These are phyloP conservation scores for Russula vinacea DNA, from an alignment of 768 basidiomycete species.

Conservation along the genomic window DNA sequence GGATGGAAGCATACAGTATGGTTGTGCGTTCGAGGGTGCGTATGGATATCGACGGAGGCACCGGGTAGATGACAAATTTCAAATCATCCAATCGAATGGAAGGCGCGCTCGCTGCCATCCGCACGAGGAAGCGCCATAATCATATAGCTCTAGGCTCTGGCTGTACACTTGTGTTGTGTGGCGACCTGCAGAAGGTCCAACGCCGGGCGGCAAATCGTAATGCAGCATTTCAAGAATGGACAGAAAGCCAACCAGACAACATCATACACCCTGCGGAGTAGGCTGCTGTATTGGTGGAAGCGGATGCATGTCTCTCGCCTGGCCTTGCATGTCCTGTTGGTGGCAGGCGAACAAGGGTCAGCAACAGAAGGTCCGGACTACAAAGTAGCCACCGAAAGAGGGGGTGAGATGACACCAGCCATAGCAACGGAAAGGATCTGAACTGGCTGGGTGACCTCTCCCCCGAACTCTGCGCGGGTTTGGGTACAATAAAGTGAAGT, in stretches of 20 bases:
- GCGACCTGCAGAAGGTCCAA: conserved; percentile 4
- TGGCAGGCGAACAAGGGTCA: conserved; percentile 5
- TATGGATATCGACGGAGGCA: conserved; percentile 1
- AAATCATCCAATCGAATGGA: conserved; percentile 1
- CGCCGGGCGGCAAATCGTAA: neutral
- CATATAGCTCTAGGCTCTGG: conserved; percentile 1
- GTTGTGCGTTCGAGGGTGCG: conserved; percentile 2
- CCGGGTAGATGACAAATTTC: neutral
- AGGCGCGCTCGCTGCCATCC: neutral
- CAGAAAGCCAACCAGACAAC: neutral
- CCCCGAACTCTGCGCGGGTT: neutral
- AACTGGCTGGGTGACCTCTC: neutral
- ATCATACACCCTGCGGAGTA: conserved; percentile 31
- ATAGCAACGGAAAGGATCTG: neutral
- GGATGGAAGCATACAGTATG: neutral
- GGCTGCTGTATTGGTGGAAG: conserved; percentile 29
- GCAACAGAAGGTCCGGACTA: conserved; percentile 3
- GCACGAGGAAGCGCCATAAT: conserved; percentile 1
- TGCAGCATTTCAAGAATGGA: conserved; percentile 16
- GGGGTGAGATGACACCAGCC: neutral
- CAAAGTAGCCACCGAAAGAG: neutral
- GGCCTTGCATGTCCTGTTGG: conserved; percentile 29
- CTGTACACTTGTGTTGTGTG: conserved; percentile 5
- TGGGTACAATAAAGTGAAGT: neutral
- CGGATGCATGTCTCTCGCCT: conserved; percentile 29